phyloP scores from a whole-genome alignment of 2,329 filamentous ascomycete genomes.

The Davidsoniella eucalypti region DNA sequence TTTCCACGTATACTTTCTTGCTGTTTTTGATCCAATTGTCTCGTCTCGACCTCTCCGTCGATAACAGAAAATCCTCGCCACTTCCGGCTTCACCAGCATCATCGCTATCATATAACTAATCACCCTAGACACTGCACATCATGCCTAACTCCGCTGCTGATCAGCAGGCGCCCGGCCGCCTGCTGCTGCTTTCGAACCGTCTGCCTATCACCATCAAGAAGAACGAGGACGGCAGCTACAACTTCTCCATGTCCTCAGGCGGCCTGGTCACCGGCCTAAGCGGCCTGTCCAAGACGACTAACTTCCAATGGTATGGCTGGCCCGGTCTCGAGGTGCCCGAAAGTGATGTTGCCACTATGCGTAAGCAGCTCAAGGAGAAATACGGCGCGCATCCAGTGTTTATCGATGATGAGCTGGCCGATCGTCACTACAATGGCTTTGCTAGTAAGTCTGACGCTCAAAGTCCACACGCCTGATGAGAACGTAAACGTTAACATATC shows the following conservation, averaged over 20 bases:
- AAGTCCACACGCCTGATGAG: no score
- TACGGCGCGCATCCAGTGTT: slow-evolving; percentile 86
- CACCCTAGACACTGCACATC: slow-evolving; percentile 10
- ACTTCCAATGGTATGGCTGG: slow-evolving; percentile 98
- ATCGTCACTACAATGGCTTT: slow-evolving; percentile 95
- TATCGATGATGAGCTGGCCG: slow-evolving; percentile 81
- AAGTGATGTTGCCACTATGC: slow-evolving; percentile 58
- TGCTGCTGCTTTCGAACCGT: slow-evolving; percentile 85
- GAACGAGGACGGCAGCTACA: slow-evolving; percentile 77
- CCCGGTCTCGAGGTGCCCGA: slow-evolving; percentile 84
- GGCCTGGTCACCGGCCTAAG: slow-evolving; percentile 88
- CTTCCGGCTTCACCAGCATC: background rate
- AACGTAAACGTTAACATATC: background rate
- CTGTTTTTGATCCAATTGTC: background rate
- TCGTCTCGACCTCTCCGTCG: background rate
- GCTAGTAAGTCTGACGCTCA: slow-evolving; percentile 47
- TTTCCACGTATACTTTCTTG: background rate
- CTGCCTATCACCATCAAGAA: slow-evolving; percentile 94
- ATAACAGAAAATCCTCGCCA: background rate
- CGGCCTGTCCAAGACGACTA: slow-evolving; percentile 79
- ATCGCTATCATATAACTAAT: background rate
- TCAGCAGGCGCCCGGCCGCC: slow-evolving; percentile 27
- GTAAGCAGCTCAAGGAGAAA: slow-evolving; percentile 64
- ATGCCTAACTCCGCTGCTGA: slow-evolving; percentile 24
- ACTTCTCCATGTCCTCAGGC: slow-evolving; percentile 92